A percentile compares a stretch with the other conserved stretches of the same genome.
Conservation (phyloP, 345 rosid species). For the Populus davidiana region DNA sequence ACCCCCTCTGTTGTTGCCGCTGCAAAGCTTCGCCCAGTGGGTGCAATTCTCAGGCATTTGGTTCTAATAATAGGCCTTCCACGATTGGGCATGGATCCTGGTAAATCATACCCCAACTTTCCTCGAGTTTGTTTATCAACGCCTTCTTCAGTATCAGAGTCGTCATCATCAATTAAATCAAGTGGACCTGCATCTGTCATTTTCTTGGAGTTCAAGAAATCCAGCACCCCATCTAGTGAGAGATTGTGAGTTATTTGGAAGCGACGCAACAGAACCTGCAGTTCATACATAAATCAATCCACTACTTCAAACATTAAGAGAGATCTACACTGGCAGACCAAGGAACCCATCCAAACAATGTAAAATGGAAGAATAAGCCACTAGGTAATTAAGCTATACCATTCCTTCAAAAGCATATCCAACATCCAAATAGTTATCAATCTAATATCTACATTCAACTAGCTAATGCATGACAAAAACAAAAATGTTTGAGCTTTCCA, state of each 20-base stretch:
- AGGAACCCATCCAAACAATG: background rate
- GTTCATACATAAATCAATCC: background rate
- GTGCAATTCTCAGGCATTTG: conserved; percentile 80
- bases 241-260: conserved; percentile 81
- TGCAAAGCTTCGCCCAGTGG: conserved; percentile 86
- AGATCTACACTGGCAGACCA: background rate
- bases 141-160: conserved; percentile 82
- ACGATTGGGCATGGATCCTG: conserved; percentile 79
- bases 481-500: background rate
- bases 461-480: background rate
- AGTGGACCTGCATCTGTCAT: conserved; percentile 97
- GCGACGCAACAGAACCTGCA: conserved; percentile 77
- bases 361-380: background rate
- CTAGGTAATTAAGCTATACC: background rate
- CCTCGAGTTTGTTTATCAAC: conserved; percentile 71
- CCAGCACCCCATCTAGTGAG: conserved; percentile 93
- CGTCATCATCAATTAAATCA: conserved; percentile 82
- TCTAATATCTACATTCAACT: background rate
- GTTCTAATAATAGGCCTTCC: conserved; percentile 82
- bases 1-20: conserved; percentile 99
- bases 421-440: background rate
- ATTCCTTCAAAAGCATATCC: background rate
- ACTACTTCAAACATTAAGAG: background rate
- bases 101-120: conserved; percentile 73
- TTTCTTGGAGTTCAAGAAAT: conserved; percentile 83